These are phyloP conservation scores for Trichosporon sp. DNA, from an alignment of 1,284 basidiomycete genomes.

Conservation along the genomic window DNA sequence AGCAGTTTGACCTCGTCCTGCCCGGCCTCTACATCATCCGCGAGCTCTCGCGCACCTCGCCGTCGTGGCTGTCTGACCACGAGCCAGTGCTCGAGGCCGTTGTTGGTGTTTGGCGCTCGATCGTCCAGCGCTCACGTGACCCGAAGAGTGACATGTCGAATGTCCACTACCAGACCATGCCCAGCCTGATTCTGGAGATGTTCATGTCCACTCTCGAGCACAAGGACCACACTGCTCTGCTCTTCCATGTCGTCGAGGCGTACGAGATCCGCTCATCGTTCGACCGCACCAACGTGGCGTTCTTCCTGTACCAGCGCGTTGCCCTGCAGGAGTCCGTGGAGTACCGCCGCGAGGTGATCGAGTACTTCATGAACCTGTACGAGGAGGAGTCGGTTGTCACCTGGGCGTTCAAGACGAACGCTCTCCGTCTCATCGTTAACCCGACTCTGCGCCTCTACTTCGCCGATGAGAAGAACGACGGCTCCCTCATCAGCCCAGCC, in stretches of 20 bases:
- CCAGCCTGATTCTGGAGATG: constrained; percentile 71
- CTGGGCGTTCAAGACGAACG: constrained; percentile 80
- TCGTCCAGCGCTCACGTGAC: constrained; percentile 48
- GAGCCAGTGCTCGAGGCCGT: constrained; percentile 70
- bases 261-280: constrained; percentile 81
- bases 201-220: constrained; percentile 68
- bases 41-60: constrained; percentile 71
- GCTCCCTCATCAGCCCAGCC: constrained; percentile 42
- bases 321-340: constrained; percentile 63
- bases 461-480: constrained; percentile 50
- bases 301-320: constrained; percentile 86
- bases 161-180: constrained; percentile 65
- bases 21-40: constrained; percentile 75
- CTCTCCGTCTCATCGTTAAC: constrained; percentile 84
- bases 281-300: constrained; percentile 77
- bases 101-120: constrained; percentile 70
- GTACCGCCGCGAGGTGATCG: constrained; percentile 80
- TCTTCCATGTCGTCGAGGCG: constrained; percentile 84
- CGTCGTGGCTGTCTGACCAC: constrained; percentile 60
- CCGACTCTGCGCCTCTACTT: constrained; percentile 83
- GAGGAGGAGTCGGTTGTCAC: constrained; percentile 65
- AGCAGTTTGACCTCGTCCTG: constrained; percentile 63
- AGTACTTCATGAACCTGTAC: constrained; percentile 84
- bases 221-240: constrained; percentile 76
- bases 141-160: constrained; percentile 53